A percentile compares a stretch with the other conserved stretches of the same genome.
Conservation (phyloP, 768 basidiomycete species). For the Gymnopilus dilepis region DNA sequence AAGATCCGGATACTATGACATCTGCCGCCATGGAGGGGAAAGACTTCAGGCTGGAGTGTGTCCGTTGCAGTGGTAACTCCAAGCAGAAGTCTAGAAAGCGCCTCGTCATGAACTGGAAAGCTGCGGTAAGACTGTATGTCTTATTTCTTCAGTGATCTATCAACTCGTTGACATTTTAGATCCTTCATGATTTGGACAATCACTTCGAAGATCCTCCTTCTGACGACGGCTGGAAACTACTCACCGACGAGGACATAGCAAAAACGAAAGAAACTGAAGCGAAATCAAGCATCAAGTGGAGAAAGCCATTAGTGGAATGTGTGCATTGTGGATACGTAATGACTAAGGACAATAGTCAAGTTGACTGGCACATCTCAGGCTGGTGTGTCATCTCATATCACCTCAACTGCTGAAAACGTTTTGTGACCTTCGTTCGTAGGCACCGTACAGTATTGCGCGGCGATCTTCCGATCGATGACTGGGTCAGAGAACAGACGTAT, state of each 20-base stretch:
- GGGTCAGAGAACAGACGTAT: slow-evolving; percentile 8
- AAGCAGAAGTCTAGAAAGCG: slow-evolving; percentile 21
- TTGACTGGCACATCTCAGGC: background rate
- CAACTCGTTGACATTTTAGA: slow-evolving; percentile 16
- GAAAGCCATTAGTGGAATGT: background rate
- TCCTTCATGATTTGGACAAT: slow-evolving; percentile 33
- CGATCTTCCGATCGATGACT: background rate
- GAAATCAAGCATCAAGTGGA: slow-evolving; percentile 4
- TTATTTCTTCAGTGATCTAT: background rate
- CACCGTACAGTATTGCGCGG: background rate
- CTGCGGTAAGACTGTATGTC: slow-evolving; percentile 30
- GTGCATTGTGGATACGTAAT: no score
- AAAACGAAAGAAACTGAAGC: slow-evolving; percentile 15
- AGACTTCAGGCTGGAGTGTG: slow-evolving; percentile 36
- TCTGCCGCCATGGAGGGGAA: slow-evolving; percentile 30
- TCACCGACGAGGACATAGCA: slow-evolving; percentile 18
- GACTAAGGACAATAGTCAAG: background rate
- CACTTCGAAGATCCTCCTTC: slow-evolving; percentile 25
- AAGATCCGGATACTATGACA: slow-evolving; percentile 30
- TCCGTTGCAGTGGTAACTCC: slow-evolving; percentile 25
- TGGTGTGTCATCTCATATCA: background rate
- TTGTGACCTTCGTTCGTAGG: no score
- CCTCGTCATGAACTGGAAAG: slow-evolving; percentile 38
- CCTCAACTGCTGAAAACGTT: background rate
- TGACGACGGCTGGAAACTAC: slow-evolving; percentile 17